A percentile compares a stretch with the other conserved stretches of the same genome.
Evolutionary conservation across 306 rosid species (phyloP).

Genomic region (Boehmeria nivea): DNA sequence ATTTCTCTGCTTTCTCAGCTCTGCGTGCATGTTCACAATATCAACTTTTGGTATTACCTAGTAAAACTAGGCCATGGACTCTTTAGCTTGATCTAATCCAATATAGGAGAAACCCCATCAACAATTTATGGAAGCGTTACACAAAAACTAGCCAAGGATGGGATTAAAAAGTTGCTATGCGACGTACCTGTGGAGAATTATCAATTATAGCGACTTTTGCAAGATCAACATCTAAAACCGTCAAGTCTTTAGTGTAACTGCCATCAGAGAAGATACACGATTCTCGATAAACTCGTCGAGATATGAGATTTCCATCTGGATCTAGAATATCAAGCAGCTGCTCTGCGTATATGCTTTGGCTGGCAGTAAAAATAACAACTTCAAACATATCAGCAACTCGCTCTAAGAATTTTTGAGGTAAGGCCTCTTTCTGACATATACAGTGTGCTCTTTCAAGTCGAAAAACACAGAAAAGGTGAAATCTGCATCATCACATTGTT

Average conservation of each 20-base stretch:
- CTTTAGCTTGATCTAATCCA: no score
- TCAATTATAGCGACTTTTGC: conserved; percentile 88
- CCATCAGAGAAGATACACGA: conserved; percentile 90
- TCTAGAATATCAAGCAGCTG: conserved; percentile 90
- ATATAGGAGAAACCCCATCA: no score
- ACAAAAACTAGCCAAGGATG: neutral
- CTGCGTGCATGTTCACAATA: no score
- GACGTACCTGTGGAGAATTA: conserved; percentile 90
- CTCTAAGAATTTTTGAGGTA: conserved; percentile 75
- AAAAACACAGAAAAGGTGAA: conserved; percentile 78
- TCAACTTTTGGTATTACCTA: no score
- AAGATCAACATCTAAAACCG: conserved; percentile 81
- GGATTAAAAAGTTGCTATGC: neutral
- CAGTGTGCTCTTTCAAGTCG: conserved; percentile 85
- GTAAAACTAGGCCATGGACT: no score
- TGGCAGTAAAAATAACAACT: conserved; percentile 89
- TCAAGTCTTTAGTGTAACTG: conserved; percentile 88
- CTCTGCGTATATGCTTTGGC: conserved; percentile 92
- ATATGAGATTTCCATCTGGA: conserved; percentile 69
- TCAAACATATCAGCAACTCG: conserved; percentile 94
- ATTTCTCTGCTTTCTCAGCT: no score
- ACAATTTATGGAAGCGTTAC: no score
- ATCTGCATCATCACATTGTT: conserved; percentile 71
- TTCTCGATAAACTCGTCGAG: conserved; percentile 81
- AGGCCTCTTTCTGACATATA: conserved; percentile 87